Base-by-base conservation (phyloP, 2,329 filamentous ascomycete genomes). In the Aspergillus aculeatus region DNA sequence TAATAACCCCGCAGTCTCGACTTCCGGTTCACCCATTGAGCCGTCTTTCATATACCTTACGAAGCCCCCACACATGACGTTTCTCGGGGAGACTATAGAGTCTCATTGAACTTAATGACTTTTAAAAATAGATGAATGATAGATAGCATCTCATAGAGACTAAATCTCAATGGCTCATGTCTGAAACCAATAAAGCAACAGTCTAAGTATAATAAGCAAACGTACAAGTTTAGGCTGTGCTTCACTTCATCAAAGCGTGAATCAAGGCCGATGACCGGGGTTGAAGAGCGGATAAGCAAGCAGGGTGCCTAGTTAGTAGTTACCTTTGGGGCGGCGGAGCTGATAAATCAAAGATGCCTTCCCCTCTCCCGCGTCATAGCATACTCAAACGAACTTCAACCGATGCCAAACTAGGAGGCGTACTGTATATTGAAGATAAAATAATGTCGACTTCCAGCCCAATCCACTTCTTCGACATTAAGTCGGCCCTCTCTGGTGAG, bases 21-120 rank as follows among this genome's bases (percentile, higher is more conserved):
- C 56, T 77, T 77, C 64, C 65, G 71, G 54, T 77, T 77, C 54
- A 64, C 69, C 32, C 68, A 76, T 56, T 76, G 69, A 54, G 57
- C n/a, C 10, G 24, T 12, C 35, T 16, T 44, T 16, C 16, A n/a
- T 19, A 44, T 44, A 44, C 16, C 16, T 19, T n/a, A 44, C 38
- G 38, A 44, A 44, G 4, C 38, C 2, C 6, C 38, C 16, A 52
- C 48, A 52, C 19, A 14, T 16, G 26, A 26, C 41, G 26, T 5
- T 57, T 26, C 21, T 14, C 21, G 19, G 11, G 29, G 12, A 21
- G 14, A 16, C 26, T 31, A 23, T 32, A 5, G 41, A 35, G 11
- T 35, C 19, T 24, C n/a, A 19, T 5, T 32, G 50, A 47, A 50
- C 47, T 23, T 44, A 44, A 44, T 44, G 38, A 44, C 16, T 19